phyloP scores from a whole-genome alignment of 164 flowering plant species.

The Chimonanthus salicifolius region DNA sequence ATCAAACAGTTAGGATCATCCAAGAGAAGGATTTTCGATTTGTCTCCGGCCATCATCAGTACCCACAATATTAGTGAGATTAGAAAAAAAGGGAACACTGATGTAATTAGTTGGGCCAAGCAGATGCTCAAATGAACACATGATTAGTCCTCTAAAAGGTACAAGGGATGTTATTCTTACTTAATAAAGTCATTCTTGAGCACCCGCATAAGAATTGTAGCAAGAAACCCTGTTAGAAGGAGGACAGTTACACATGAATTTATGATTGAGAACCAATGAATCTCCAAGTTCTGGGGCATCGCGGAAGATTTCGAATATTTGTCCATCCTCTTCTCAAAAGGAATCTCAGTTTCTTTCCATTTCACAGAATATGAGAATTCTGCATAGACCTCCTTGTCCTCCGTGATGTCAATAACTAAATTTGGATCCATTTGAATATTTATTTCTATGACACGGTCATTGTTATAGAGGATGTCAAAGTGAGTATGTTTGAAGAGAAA shows the following conservation, averaged over 20 bases:
- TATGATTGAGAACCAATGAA: constrained; percentile 31
- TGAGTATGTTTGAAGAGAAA: constrained; percentile 22
- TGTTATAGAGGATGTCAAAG: constrained; percentile 20
- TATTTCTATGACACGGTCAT: constrained; percentile 21
- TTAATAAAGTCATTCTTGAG: constrained; percentile 30
- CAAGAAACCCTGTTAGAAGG: constrained; percentile 26
- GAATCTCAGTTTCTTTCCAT: constrained; percentile 28
- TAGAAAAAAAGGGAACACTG: background rate
- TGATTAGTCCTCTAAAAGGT: background rate
- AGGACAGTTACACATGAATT: constrained; percentile 29
- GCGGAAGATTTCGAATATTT: constrained; percentile 26
- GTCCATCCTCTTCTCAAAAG: constrained; percentile 36
- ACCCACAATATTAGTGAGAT: background rate
- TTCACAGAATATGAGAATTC: constrained; percentile 30
- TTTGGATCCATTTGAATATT: constrained; percentile 20
- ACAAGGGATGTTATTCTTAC: constrained; percentile 7
- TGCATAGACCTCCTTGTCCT: constrained; percentile 28
- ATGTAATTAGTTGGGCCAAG: background rate
- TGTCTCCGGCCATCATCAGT: background rate
- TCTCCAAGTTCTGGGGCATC: constrained; percentile 29
- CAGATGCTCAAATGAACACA: background rate
- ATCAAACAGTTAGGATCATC: background rate
- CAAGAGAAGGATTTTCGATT: background rate
- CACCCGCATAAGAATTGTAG: constrained; percentile 28
- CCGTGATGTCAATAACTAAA: constrained; percentile 21